Evolutionary conservation across 169 alveolate genomes (phyloP).

Genomic region (Plasmodium yoelii): DNA sequence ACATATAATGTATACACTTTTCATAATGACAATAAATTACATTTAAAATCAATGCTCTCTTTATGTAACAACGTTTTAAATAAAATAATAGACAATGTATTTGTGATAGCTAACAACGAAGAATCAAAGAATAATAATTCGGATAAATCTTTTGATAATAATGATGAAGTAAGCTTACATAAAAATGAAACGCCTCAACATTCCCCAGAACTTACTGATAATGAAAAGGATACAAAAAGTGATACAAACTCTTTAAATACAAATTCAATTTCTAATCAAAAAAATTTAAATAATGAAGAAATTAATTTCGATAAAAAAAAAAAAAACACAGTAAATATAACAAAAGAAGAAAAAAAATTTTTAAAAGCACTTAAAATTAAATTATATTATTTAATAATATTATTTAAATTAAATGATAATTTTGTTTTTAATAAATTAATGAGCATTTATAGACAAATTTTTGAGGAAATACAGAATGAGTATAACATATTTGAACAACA

Average conservation of each 20-base stretch:
- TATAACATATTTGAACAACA: constrained; percentile 29
- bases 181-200: not conserved
- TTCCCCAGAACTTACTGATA: not conserved
- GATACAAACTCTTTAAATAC: not conserved
- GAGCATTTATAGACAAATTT: constrained; percentile 62
- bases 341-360: constrained; percentile 48
- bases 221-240: not conserved
- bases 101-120: constrained; percentile 5
- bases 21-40: constrained; percentile 43
- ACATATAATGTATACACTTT: constrained; percentile 42
- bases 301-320: not conserved
- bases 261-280: not conserved
- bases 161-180: not conserved
- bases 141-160: not conserved
- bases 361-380: constrained; percentile 64
- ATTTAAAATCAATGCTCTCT: constrained; percentile 69
- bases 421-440: constrained; percentile 65
- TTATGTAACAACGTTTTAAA: constrained; percentile 58
- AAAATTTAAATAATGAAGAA: not conserved
- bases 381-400: constrained; percentile 41
- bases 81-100: constrained; percentile 47
- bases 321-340: not conserved
- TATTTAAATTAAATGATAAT: constrained; percentile 71
- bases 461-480: constrained; percentile 49
- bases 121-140: not conserved